Conservation (phyloP, 2,329 filamentous ascomycete species). For the Diplodia scrobiculata region DNA sequence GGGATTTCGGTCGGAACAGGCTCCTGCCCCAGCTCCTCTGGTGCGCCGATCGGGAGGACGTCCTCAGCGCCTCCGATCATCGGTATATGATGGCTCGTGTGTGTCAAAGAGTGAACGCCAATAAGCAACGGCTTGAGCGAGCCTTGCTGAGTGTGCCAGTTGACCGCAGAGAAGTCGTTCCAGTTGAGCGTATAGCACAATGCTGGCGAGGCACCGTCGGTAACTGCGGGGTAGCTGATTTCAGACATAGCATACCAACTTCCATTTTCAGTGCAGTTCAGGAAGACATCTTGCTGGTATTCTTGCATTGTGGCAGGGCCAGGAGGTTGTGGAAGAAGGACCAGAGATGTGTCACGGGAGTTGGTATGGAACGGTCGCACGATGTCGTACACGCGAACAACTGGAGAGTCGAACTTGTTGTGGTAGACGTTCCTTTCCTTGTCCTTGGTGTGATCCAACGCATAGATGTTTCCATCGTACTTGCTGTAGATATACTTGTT, state of each 20-base stretch:
- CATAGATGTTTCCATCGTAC: conserved; percentile 81
- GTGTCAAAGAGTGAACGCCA: conserved; percentile 44
- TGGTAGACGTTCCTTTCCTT: conserved; percentile 41
- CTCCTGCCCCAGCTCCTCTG: conserved; percentile 31
- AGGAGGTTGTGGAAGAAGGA: conserved; percentile 82
- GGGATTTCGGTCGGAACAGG: conserved; percentile 18
- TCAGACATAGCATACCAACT: conserved; percentile 96
- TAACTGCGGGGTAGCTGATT: conserved; percentile 78
- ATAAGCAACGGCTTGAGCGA: conserved; percentile 44
- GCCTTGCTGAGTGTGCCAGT: conserved; percentile 38
- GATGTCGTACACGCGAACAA: conserved; percentile 86
- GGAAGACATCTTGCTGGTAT: conserved; percentile 61
- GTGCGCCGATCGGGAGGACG: conserved; percentile 33
- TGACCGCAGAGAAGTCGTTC: conserved; percentile 34
- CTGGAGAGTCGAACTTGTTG: conserved; percentile 72
- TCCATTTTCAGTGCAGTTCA: conserved; percentile 83
- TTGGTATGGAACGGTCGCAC: conserved; percentile 71
- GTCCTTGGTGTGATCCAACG: conserved; percentile 67
- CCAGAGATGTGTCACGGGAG: conserved; percentile 69
- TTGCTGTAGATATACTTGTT: conserved; percentile 85
- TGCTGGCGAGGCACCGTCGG: conserved; percentile 65
- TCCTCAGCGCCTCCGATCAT: conserved; percentile 26
- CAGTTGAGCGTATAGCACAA: conserved; percentile 54
- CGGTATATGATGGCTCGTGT: conserved; percentile 6
- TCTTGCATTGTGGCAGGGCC: conserved; percentile 57